Percentiles rank a stretch among this genome's conserved stretches.
Evolutionary conservation across 495 filamentous ascomycete species (phyloP).

Genomic region (Pyrenula massariospora): DNA sequence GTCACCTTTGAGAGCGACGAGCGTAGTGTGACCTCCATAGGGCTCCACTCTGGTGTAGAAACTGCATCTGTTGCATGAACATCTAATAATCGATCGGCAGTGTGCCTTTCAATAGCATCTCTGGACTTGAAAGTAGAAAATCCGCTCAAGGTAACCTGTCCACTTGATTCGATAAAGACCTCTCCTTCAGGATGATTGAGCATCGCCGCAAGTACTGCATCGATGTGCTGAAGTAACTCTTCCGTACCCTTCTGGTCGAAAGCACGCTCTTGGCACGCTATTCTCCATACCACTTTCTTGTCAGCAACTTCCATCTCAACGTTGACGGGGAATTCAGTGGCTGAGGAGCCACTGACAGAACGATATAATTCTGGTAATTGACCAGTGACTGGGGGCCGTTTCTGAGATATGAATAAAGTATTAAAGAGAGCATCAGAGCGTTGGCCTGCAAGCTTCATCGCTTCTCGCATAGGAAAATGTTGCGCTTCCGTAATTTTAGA

Average conservation of each 20-base stretch:
- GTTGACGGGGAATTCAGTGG: conserved; percentile 69
- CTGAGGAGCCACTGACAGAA: conserved; percentile 45
- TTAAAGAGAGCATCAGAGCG: conserved; percentile 37
- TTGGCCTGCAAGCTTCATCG: conserved; percentile 15
- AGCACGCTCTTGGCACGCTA: conserved; percentile 51
- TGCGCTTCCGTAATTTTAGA: conserved; percentile 45
- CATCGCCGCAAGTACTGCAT: conserved; percentile 41
- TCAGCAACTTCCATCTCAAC: conserved; percentile 59
- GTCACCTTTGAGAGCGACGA: conserved; percentile 53
- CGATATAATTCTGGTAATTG: conserved; percentile 25
- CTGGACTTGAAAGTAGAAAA: conserved; percentile 20
- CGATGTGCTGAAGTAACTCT: conserved; percentile 39
- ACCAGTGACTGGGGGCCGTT: conserved; percentile 3
- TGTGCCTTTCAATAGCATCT: conserved; percentile 3
- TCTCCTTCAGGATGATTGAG: conserved; percentile 27
- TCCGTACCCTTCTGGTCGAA: conserved; percentile 28
- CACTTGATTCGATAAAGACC: conserved; percentile 36
- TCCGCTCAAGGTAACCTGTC: conserved; percentile 40
- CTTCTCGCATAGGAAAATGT: conserved; percentile 54
- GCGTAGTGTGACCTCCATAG: conserved; percentile 41
- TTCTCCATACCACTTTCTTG: conserved; percentile 46
- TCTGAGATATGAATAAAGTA: conserved; percentile 63
- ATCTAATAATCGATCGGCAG: neutral
- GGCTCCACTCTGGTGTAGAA: neutral
- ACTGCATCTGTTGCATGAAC: neutral